phyloP scores from a whole-genome alignment of 1,284 basidiomycete species.

The Limonomyces culmigenus region DNA sequence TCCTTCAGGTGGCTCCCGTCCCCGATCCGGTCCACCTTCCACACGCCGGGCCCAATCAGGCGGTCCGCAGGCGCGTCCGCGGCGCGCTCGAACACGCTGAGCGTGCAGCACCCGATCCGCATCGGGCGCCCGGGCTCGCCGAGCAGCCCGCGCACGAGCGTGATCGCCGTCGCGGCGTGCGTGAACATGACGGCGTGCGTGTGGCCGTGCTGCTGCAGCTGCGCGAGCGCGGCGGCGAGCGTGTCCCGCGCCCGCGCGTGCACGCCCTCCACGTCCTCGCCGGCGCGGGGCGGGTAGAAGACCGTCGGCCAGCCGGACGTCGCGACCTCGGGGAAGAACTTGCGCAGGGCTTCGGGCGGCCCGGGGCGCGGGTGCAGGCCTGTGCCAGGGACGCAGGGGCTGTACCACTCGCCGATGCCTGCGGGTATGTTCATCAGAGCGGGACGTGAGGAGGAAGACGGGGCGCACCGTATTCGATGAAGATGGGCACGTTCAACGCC shows the following conservation, averaged over 20 bases:
- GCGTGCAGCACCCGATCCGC: conserved; percentile 51
- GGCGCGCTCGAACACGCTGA: conserved; percentile 31
- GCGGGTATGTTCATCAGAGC: background rate
- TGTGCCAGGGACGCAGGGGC: conserved; percentile 46
- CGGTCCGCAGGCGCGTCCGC: conserved; percentile 11
- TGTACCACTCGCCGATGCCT: conserved; percentile 80
- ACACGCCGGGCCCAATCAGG: conserved; percentile 11
- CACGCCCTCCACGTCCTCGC: conserved; percentile 48
- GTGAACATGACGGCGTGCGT: conserved; percentile 47
- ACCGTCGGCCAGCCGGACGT: conserved; percentile 36
- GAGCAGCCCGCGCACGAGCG: conserved; percentile 44
- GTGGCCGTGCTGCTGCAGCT: conserved; percentile 24
- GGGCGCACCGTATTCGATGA: conserved; percentile 62
- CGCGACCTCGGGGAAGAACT: conserved; percentile 44
- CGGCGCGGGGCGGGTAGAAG: conserved; percentile 54
- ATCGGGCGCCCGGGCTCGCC: conserved; percentile 32
- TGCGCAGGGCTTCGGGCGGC: conserved; percentile 28
- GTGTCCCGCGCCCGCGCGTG: conserved; percentile 44
- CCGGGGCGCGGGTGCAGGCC: conserved; percentile 60
- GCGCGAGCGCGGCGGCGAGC: conserved; percentile 34
- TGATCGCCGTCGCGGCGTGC: conserved; percentile 69
- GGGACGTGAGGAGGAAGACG: conserved; percentile 7
- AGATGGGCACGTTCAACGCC: conserved; percentile 49
- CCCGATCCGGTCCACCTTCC: conserved; percentile 29
- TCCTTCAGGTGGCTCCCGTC: conserved; percentile 41